Percentiles rank a stretch among this genome's conserved stretches.
Evolutionary conservation across 495 filamentous ascomycete species (phyloP).

Genomic region (Neurospora cerealis): DNA sequence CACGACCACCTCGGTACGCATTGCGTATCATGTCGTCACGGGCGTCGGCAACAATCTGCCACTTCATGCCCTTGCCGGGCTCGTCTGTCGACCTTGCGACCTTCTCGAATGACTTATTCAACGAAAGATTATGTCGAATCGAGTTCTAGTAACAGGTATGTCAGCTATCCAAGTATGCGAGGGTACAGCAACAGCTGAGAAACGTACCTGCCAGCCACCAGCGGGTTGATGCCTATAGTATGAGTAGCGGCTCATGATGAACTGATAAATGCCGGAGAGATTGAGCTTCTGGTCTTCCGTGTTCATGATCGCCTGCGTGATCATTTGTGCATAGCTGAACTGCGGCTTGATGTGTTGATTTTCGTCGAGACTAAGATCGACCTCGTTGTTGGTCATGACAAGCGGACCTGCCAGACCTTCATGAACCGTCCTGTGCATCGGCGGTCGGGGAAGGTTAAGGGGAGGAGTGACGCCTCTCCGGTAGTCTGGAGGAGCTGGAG

Average conservation of each 20-base stretch:
- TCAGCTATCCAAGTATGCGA: not conserved
- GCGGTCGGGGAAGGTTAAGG: constrained; percentile 23
- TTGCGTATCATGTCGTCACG: constrained; percentile 57
- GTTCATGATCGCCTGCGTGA: constrained; percentile 86
- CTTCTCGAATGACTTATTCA: constrained; percentile 89
- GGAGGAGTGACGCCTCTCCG: constrained; percentile 60
- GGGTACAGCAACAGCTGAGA: not conserved
- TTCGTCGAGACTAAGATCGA: constrained; percentile 76
- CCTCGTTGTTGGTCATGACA: constrained; percentile 40
- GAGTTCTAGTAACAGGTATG: constrained; percentile 55
- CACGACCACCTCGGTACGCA: constrained; percentile 41
- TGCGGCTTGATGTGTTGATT: constrained; percentile 86
- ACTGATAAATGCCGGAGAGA: constrained; percentile 81
- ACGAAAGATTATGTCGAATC: constrained; percentile 88
- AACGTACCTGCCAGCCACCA: constrained; percentile 76
- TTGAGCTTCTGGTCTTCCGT: constrained; percentile 79
- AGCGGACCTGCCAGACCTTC: constrained; percentile 26
- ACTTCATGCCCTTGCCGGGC: constrained; percentile 98
- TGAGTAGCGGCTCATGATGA: constrained; percentile 78
- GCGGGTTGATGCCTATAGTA: constrained; percentile 72
- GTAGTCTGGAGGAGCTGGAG: constrained; percentile 60
- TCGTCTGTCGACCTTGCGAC: constrained; percentile 86
- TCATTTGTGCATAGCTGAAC: constrained; percentile 94
- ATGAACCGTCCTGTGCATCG: constrained; percentile 33
- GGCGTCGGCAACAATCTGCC: constrained; percentile 74